A percentile compares a stretch with the other conserved stretches of the same genome.
Conservation (phyloP, 2,329 filamentous ascomycete species). For the Neonectria hederae region DNA sequence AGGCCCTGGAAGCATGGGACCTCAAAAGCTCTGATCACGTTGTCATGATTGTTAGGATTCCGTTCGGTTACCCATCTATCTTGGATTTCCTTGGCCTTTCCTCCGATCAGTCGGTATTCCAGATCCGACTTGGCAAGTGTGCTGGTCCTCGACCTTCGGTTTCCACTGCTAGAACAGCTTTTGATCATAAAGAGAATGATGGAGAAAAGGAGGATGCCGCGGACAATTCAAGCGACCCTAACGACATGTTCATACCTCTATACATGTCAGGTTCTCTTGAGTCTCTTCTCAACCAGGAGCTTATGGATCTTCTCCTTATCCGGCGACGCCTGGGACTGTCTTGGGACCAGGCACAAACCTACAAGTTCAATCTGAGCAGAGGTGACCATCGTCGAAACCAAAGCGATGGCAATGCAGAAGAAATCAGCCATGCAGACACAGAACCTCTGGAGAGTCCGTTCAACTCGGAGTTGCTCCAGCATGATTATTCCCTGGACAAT, state of each 20-base stretch:
- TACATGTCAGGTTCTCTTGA: slow-evolving; percentile 80
- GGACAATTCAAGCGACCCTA: slow-evolving; percentile 5
- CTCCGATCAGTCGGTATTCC: slow-evolving; percentile 46
- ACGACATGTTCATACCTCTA: slow-evolving; percentile 52
- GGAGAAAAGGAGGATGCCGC: slow-evolving; percentile 1
- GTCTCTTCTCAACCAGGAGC: slow-evolving; percentile 65
- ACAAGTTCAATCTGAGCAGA: slow-evolving; percentile 24
- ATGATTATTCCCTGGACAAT: slow-evolving; percentile 45
- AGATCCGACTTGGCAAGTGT: slow-evolving; percentile 76
- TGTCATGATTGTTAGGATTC: slow-evolving; percentile 75
- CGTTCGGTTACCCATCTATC: slow-evolving; percentile 67
- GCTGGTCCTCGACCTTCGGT: slow-evolving; percentile 75
- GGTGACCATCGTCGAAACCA: slow-evolving; percentile 6
- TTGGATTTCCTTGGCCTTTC: slow-evolving; percentile 60
- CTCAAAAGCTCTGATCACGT: slow-evolving; percentile 74
- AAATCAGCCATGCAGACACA: not conserved
- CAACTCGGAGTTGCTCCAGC: slow-evolving; percentile 32
- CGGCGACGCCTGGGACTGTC: slow-evolving; percentile 61
- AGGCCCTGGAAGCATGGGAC: slow-evolving; percentile 81
- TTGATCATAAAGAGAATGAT: slow-evolving; percentile 16
- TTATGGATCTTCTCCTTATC: slow-evolving; percentile 70
- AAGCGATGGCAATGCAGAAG: not conserved
- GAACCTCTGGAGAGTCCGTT: slow-evolving; percentile 5
- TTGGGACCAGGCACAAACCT: slow-evolving; percentile 62
- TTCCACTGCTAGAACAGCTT: slow-evolving; percentile 56